Conservation (phyloP, 306 rosid species). For the Coriaria nepalensis region DNA sequence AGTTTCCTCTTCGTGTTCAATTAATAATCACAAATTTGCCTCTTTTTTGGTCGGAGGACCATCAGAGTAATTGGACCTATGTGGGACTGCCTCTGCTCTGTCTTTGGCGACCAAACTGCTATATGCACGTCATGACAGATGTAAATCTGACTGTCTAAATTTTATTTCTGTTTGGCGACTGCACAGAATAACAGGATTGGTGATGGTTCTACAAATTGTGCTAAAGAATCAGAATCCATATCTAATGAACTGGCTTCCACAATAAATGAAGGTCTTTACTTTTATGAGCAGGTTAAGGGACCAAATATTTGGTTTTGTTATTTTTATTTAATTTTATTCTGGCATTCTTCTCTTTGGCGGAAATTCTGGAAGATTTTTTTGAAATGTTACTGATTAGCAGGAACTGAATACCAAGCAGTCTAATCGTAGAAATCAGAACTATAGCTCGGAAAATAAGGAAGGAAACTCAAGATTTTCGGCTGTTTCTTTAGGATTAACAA, state of each 20-base stretch:
- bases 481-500: slow-evolving; percentile 39
- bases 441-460: slow-evolving; percentile 40
- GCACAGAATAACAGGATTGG: slow-evolving; percentile 48
- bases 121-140: neutral
- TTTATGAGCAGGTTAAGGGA: slow-evolving; percentile 72
- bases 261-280: slow-evolving; percentile 85
- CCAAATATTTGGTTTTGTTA: slow-evolving; percentile 3
- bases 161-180: neutral
- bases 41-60: no score
- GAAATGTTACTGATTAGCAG: slow-evolving; percentile 30
- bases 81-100: no score
- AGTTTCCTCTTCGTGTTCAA: no score
- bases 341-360: neutral
- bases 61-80: no score
- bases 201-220: slow-evolving; percentile 30
- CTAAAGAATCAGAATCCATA: slow-evolving; percentile 51
- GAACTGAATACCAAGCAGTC: slow-evolving; percentile 59
- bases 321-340: neutral
- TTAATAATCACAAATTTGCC: no score
- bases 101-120: no score
- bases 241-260: slow-evolving; percentile 81
- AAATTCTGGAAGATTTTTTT: neutral
- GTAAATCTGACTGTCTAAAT: slow-evolving; percentile 7
- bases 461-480: slow-evolving; percentile 35
- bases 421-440: slow-evolving; percentile 48